These are phyloP conservation scores for Lignosus rhinocerotis DNA, from an alignment of 1,284 basidiomycete species.

Conservation along the genomic window DNA sequence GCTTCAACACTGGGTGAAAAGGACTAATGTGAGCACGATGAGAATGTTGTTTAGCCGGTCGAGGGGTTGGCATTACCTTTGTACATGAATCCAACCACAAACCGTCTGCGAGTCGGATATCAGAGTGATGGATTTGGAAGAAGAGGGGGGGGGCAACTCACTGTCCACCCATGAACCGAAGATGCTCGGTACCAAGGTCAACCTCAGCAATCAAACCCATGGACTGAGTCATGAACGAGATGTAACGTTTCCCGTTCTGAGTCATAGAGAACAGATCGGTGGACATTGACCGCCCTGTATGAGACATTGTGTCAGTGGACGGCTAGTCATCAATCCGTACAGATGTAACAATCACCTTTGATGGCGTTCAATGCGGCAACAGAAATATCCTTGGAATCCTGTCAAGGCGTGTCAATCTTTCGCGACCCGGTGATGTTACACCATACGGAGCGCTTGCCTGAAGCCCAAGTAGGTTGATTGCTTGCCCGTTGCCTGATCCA, in stretches of 20 bases:
- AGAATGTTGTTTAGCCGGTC: not conserved
- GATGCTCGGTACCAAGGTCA: constrained; percentile 84
- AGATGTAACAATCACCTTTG: constrained; percentile 59
- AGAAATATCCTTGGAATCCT: constrained; percentile 76
- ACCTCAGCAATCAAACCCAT: constrained; percentile 92
- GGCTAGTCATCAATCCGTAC: not conserved
- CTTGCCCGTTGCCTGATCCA: constrained; percentile 84
- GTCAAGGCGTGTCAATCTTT: not conserved
- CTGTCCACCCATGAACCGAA: constrained; percentile 91
- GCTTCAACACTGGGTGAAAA: constrained; percentile 53
- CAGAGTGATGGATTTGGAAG: not conserved
- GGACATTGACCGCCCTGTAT: constrained; percentile 65
- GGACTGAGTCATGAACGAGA: constrained; percentile 89
- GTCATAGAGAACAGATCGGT: constrained; percentile 83
- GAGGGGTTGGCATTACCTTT: constrained; percentile 48
- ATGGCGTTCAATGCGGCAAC: constrained; percentile 82
- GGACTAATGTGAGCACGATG: not conserved
- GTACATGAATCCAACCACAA: constrained; percentile 80
- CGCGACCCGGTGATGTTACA: not conserved
- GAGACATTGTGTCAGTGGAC: not conserved
- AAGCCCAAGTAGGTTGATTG: constrained; percentile 73
- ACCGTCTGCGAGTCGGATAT: constrained; percentile 50
- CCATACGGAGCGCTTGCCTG: constrained; percentile 41
- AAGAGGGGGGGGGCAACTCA: constrained; percentile 2
- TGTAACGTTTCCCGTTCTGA: constrained; percentile 65